Percentiles rank a stretch among this genome's conserved stretches.
phyloP scores from a whole-genome alignment of 805 yeast species.

The Pichia ethanolica region DNA sequence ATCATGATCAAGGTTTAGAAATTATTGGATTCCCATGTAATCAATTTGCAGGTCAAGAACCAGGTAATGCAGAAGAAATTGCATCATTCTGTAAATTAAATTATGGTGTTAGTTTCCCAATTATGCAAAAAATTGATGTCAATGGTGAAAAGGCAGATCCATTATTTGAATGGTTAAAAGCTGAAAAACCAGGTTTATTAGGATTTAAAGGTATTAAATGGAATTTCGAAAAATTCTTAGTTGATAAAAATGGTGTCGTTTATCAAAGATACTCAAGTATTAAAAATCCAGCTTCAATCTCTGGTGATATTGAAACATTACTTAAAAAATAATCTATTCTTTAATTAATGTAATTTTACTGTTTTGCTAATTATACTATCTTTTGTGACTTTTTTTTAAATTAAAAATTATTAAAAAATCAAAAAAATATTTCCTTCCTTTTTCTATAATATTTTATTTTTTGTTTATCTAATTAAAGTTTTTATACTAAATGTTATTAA shows the following conservation, averaged over 20 bases:
- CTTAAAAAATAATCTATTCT: conserved; percentile 26
- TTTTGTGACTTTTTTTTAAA: background rate
- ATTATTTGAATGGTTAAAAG: conserved; percentile 71
- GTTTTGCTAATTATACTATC: background rate
- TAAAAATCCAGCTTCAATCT: conserved; percentile 58
- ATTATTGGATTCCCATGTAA: conserved; percentile 87
- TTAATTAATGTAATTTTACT: background rate
- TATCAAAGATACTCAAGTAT: conserved; percentile 49
- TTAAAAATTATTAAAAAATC: too few relatives aligned
- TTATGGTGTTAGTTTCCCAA: conserved; percentile 89
- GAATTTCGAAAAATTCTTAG: conserved; percentile 55
- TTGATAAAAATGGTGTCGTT: conserved; percentile 49
- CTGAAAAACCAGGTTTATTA: conserved; percentile 45
- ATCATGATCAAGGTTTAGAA: conserved; percentile 53
- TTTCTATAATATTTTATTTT: too few relatives aligned
- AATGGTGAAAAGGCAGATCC: conserved; percentile 80
- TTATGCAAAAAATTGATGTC: conserved; percentile 79
- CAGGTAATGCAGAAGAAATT: conserved; percentile 62
- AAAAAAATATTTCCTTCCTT: too few relatives aligned
- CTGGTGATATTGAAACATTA: conserved; percentile 49
- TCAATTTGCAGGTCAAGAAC: conserved; percentile 80
- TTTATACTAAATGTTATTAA: too few relatives aligned
- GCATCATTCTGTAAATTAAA: conserved; percentile 65
- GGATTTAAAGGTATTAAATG: conserved; percentile 64
- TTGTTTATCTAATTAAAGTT: too few relatives aligned